Evolutionary conservation across 164 flowering plant species (phyloP), one percentile per base, ranked within the genome.

Genomic region (Tetrastigma voinierianum): DNA sequence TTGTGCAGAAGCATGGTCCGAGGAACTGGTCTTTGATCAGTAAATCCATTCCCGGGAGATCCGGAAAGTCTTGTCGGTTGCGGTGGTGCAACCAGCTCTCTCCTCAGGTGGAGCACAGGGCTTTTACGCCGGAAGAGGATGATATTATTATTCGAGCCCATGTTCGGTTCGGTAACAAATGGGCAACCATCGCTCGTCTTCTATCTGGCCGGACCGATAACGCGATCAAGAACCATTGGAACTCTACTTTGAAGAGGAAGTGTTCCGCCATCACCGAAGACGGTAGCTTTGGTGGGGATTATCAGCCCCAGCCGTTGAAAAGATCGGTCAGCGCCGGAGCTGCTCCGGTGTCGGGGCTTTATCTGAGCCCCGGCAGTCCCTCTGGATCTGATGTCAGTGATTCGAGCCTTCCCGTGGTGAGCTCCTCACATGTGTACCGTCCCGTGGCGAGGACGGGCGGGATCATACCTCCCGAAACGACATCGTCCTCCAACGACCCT

Each of bases 221-320:
- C 84, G 91, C 97, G 17, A 82, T 90, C 1, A 91, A 91, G 73
- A 91, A 91, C 65, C 97, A 89, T 67, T 89, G 94, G 97, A 91
- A 91, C 81, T 91, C 97, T 10, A 90, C 96, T 1, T 72, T 91
- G 44, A 91, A 90, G 81, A 57, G 92, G 43, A 84, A 82, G 70
- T 80, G 83, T 72, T 65, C 70, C 17, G 68, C 84, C 13, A 14
- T 69, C 56, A 19, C 44, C 25, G 71, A 65, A 10, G 85, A 72
- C 16, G 76, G 67, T 17, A 16, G 51, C 51, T 47, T 67, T 15
- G 63, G 59, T 12, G 51, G 40, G 40, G 40, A 32, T 32, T 32
- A 32, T 32, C 40, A 4, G 6, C 4, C 40, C 40, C 40, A 72
- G 67, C 84, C 83, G 60, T 32, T 83, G 72, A 85, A 87, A 72